Conservation (phyloP, 1,284 basidiomycete species). For the Uromyces viciae-fabae region DNA sequence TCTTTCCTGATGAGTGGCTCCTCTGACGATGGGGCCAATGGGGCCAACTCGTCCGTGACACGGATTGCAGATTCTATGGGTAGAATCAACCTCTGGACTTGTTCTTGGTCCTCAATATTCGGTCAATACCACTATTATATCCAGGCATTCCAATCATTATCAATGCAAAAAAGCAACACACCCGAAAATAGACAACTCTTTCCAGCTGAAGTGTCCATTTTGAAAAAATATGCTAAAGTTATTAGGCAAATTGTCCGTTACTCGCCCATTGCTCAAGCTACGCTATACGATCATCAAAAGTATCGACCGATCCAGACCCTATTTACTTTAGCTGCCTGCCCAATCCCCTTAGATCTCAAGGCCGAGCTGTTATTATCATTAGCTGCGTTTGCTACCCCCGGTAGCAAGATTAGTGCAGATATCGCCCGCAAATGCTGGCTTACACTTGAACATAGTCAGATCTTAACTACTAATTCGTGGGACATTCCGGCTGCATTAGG, state of each 20-base stretch:
- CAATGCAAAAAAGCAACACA: conserved; percentile 21
- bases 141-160: conserved; percentile 27
- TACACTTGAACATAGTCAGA: conserved; percentile 43
- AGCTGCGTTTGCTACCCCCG: conserved; percentile 69
- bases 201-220: conserved; percentile 26
- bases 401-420: conserved; percentile 67
- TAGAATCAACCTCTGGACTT: conserved; percentile 32
- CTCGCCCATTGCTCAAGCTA: conserved; percentile 73
- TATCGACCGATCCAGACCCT: conserved; percentile 69
- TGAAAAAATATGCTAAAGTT: conserved; percentile 58
- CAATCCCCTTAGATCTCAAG: conserved; percentile 84
- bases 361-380: conserved; percentile 78
- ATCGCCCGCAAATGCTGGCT: conserved; percentile 61
- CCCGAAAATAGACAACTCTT: conserved; percentile 28
- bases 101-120: conserved; percentile 45
- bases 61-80: conserved; percentile 36
- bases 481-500: conserved; percentile 27
- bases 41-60: conserved; percentile 11
- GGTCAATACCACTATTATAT: conserved; percentile 41
- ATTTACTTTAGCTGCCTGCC: conserved; percentile 71
- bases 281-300: conserved; percentile 72
- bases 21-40: conserved; percentile 26
- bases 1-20: conserved; percentile 64
- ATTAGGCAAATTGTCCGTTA: conserved; percentile 73
- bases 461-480: conserved; percentile 38